phyloP scores from a whole-genome alignment of 805 yeast species.

The Wickerhamiella vanderwaltii region DNA sequence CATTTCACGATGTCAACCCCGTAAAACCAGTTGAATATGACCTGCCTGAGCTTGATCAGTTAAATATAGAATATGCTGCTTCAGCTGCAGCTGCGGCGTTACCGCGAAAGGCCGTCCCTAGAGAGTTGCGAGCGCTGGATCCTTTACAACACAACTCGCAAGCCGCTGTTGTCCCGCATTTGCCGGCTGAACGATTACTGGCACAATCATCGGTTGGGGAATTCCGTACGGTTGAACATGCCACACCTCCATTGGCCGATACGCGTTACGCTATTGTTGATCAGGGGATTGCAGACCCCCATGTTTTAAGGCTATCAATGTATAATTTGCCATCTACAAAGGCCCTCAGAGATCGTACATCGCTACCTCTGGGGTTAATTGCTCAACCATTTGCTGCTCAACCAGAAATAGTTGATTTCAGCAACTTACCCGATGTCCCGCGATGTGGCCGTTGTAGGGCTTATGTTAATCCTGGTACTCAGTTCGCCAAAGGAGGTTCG shows the following conservation, averaged over 20 bases:
- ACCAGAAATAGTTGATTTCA: slow-evolving; percentile 58
- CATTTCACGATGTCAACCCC: background rate
- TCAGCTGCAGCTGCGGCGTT: background rate
- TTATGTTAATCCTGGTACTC: slow-evolving; percentile 76
- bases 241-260: slow-evolving; percentile 74
- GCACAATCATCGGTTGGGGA: slow-evolving; percentile 22
- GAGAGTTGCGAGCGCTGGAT: slow-evolving; percentile 6
- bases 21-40: background rate
- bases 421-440: slow-evolving; percentile 34
- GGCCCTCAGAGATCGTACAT: slow-evolving; percentile 51
- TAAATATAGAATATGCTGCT: background rate
- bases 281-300: slow-evolving; percentile 77
- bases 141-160: slow-evolving; percentile 5
- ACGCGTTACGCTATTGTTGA: slow-evolving; percentile 58
- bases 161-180: slow-evolving; percentile 14
- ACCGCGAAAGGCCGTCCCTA: background rate
- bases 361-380: slow-evolving; percentile 70
- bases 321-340: slow-evolving; percentile 72
- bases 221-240: slow-evolving; percentile 64
- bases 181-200: slow-evolving; percentile 21
- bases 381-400: slow-evolving; percentile 73
- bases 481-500: slow-evolving; percentile 45
- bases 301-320: slow-evolving; percentile 65
- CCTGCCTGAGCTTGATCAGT: background rate
- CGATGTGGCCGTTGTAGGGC: slow-evolving; percentile 89